phyloP scores from a whole-genome alignment of 768 basidiomycete species.

The Termitomyces sp. region DNA sequence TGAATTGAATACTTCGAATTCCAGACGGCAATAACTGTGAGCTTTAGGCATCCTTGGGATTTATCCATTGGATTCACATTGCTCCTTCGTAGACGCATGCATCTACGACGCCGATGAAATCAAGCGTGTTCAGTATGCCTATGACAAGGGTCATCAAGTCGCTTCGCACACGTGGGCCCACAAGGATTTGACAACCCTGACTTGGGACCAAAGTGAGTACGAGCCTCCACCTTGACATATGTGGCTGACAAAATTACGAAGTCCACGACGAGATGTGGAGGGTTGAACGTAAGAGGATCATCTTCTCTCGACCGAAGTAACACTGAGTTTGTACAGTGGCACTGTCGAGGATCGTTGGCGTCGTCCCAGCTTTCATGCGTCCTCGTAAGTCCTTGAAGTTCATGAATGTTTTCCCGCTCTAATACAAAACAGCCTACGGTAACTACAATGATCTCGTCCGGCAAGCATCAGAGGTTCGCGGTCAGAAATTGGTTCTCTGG shows the following conservation, averaged over 20 bases:
- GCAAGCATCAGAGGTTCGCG: constrained; percentile 32
- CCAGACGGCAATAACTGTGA: constrained; percentile 42
- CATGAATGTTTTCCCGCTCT: background rate
- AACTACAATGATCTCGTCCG: constrained; percentile 47
- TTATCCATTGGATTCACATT: background rate
- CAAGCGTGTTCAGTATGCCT: constrained; percentile 35
- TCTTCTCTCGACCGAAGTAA: background rate
- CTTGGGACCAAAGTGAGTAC: constrained; percentile 38
- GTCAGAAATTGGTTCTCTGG: constrained; percentile 39
- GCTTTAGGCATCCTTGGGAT: background rate
- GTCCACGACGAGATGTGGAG: constrained; percentile 47
- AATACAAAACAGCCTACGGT: constrained; percentile 36
- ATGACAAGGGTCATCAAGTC: constrained; percentile 40
- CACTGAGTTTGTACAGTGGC: constrained; percentile 31
- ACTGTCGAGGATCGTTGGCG: constrained; percentile 39
- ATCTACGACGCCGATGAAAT: constrained; percentile 35
- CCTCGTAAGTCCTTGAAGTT: constrained; percentile 31
- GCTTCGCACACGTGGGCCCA: constrained; percentile 48
- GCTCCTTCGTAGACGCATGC: constrained; percentile 29
- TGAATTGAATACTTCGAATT: background rate
- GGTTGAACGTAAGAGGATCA: constrained; percentile 37
- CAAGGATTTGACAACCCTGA: constrained; percentile 34
- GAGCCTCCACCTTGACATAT: background rate
- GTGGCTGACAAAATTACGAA: constrained; percentile 12
- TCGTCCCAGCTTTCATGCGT: constrained; percentile 46